A percentile compares a stretch with the other conserved stretches of the same genome.
phyloP scores from a whole-genome alignment of 768 basidiomycete species.

The Collybia mongolica region DNA sequence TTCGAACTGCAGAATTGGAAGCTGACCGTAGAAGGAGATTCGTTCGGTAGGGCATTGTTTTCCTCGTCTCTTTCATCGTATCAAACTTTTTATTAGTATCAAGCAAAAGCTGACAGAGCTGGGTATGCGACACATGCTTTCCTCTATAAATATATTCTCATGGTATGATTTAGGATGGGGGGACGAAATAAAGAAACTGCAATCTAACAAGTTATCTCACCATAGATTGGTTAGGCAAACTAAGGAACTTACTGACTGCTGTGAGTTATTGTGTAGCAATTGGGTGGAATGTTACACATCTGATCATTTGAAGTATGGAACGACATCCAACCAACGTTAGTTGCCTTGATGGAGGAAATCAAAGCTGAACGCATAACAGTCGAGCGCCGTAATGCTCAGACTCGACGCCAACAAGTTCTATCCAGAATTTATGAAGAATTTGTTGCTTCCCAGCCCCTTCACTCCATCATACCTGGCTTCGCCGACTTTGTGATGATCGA shows the following conservation, averaged over 20 bases:
- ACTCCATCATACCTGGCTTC: constrained; percentile 10
- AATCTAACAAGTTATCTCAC: constrained; percentile 2
- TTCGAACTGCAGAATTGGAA: constrained; percentile 8
- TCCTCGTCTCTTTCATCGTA: neutral
- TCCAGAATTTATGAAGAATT: constrained; percentile 9
- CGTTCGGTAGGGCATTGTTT: constrained; percentile 8
- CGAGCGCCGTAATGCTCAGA: constrained; percentile 3
- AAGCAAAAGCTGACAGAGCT: constrained; percentile 7
- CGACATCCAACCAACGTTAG: constrained; percentile 13
- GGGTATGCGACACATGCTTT: neutral
- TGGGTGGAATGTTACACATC: neutral
- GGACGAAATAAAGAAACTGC: constrained; percentile 12
- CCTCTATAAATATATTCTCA: neutral
- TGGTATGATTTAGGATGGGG: constrained; percentile 13
- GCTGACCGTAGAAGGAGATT: constrained; percentile 11
- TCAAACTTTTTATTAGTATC: constrained; percentile 1
- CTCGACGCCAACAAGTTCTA: constrained; percentile 9
- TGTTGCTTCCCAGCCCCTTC: constrained; percentile 8
- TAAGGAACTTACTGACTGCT: constrained; percentile 9
- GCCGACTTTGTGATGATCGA: constrained; percentile 16
- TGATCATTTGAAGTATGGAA: constrained; percentile 13
- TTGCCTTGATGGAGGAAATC: constrained; percentile 11
- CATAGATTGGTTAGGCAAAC: constrained; percentile 13
- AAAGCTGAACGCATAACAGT: constrained; percentile 12
- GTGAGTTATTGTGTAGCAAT: neutral